Base-by-base conservation (phyloP, 805 yeast genomes). In the Lachancea fermentati region DNA sequence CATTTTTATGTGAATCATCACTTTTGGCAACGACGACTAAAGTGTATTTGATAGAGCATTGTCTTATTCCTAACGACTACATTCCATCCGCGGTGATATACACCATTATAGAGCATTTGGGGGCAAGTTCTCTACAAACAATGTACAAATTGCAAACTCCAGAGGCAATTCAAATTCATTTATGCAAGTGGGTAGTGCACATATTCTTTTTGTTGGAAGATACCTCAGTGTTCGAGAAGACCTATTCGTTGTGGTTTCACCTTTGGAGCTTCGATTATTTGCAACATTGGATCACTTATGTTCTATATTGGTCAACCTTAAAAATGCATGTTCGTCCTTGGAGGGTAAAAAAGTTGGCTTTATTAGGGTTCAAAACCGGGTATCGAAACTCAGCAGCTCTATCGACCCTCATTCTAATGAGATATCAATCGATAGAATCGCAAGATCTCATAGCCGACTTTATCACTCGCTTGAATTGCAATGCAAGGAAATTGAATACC, bases 141-240 rank as follows among this genome's bases (percentile, higher is more conserved):
- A 53, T 48, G 6, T 46, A 54, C 17, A 55, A 38, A 33, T 25
- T 42, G 13, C 44, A 46, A 37, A 36, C 43, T 30, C 38, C 63
- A 2, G 41, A 36, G 13, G 43, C 40, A 1, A 14, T 65, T 0
- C 71, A 67, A 39, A 39, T 42, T 1, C 44, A 49, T 0, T 39
- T 66, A 0, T 44, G 60, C 16, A 53, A 51, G 24, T 68, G 72
- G 72, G 38, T 68, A 16, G 57, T 63, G 2, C 58, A 55, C 11
- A 56, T 63, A 0, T 54, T 50, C 34, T 44, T 62, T 2, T 46
- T 55, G 19, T 28, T 58, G 7, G 51, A 52, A 14, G 47, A 53
- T 2, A 36, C 44, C 4, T 32, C 36, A 5, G 33, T 51, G 7
- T 49, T 52, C 12, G 46, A 42, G 1, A 37, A 38, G 15, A 26